Conservation (phyloP, 2,329 filamentous ascomycete genomes). For the Ascochyta fabae region DNA sequence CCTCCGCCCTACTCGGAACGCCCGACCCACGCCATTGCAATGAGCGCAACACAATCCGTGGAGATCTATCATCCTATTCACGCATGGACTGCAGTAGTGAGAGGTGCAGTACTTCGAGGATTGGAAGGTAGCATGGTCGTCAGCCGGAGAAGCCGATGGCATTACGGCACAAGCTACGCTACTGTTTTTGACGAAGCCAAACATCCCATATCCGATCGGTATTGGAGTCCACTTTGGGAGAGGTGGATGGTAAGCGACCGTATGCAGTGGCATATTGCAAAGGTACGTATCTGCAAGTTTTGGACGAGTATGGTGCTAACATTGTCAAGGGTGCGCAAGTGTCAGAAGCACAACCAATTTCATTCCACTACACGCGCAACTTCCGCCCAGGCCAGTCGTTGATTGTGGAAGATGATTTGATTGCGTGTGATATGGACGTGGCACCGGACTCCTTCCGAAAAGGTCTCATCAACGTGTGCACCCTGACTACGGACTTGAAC, state of each 20-base stretch:
- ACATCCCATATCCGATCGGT: constrained; percentile 74
- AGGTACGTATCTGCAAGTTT: constrained; percentile 56
- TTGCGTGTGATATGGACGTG: constrained; percentile 74
- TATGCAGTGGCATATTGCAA: constrained; percentile 86
- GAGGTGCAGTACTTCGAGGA: constrained; percentile 76
- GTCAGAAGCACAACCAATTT: constrained; percentile 75
- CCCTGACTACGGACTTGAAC: constrained; percentile 78
- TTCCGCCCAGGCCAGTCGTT: constrained; percentile 80
- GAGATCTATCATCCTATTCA: constrained; percentile 84
- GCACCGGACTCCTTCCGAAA: constrained; percentile 62
- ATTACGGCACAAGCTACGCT: constrained; percentile 82
- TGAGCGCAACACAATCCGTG: constrained; percentile 64
- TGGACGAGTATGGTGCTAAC: not conserved
- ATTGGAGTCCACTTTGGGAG: constrained; percentile 82
- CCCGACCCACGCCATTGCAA: constrained; percentile 68
- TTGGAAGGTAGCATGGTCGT: constrained; percentile 82
- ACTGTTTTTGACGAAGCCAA: constrained; percentile 80
- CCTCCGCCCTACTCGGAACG: constrained; percentile 69
- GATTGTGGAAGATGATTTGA: constrained; percentile 79
- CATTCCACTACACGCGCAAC: constrained; percentile 86
- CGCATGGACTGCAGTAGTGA: constrained; percentile 80
- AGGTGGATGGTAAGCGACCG: constrained; percentile 82
- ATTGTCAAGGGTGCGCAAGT: constrained; percentile 70
- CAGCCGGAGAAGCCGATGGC: constrained; percentile 73
- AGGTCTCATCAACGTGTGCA: constrained; percentile 73